These are phyloP conservation scores for Zygnema circumcarinatum DNA, from an alignment of 139 green algal species.

Conservation along the genomic window DNA sequence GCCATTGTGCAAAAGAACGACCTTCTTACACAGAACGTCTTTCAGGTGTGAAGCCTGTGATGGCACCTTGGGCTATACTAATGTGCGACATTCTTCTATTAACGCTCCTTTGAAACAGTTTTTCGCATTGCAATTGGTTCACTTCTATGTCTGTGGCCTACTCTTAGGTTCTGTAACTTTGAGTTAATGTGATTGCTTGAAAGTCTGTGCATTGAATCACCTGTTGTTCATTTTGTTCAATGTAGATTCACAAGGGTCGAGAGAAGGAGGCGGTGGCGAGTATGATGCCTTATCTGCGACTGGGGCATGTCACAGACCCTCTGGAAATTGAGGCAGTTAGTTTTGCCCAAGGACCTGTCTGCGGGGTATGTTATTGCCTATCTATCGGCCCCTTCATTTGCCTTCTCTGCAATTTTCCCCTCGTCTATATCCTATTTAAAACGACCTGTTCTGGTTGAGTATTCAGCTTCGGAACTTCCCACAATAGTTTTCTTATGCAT, in stretches of 20 bases:
- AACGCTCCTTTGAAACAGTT: background rate
- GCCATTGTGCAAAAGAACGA: conserved; percentile 68
- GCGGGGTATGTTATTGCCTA: conserved; percentile 22
- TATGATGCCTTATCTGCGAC: conserved; percentile 82
- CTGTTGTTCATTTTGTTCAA: conserved; percentile 10
- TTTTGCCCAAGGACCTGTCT: conserved; percentile 58
- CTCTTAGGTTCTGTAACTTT: background rate
- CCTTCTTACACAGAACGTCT: conserved; percentile 69
- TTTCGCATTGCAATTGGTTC: background rate
- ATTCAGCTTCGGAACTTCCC: no score
- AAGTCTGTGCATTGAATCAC: no score
- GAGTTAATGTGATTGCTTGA: background rate
- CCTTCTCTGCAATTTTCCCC: no score
- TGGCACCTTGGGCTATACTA: background rate
- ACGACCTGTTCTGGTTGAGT: no score
- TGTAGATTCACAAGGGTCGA: conserved; percentile 53
- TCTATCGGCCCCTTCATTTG: background rate
- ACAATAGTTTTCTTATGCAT: no score
- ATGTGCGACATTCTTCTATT: background rate
- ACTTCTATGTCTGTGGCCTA: background rate
- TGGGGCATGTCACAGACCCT: conserved; percentile 70
- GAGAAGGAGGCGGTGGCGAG: conserved; percentile 47
- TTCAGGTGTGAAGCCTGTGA: conserved; percentile 63
- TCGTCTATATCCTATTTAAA: no score
- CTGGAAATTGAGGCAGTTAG: conserved; percentile 61